Evolutionary conservation across 2,329 filamentous ascomycete genomes (phyloP).

Genomic region (Trichophaea hybrida): DNA sequence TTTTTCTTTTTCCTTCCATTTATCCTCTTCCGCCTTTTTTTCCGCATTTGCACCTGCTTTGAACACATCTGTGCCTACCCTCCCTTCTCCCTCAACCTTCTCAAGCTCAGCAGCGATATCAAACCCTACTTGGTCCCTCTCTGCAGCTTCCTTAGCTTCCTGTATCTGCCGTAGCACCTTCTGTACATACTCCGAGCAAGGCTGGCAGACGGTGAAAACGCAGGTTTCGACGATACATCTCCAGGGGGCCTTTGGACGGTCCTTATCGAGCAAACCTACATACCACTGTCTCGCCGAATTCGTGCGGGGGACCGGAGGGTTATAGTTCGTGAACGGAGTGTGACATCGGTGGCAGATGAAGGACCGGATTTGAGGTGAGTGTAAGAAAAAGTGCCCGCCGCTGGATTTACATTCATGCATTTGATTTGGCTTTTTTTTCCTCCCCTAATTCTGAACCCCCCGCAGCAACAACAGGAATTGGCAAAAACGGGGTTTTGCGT

Average conservation of each 20-base stretch:
- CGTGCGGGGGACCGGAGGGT: neutral
- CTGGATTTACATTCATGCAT: neutral
- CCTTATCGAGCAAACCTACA: neutral
- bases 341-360: slow-evolving; percentile 15
- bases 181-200: slow-evolving; percentile 8
- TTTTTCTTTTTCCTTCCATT: neutral
- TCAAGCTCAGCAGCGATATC: neutral
- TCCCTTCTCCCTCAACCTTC: neutral
- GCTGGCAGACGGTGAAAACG: slow-evolving; percentile 12
- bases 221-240: slow-evolving; percentile 17
- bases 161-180: slow-evolving; percentile 1
- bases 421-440: neutral
- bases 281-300: neutral
- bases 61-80: neutral
- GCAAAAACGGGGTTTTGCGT: too few species aligned
- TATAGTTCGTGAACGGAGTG: slow-evolving; percentile 8
- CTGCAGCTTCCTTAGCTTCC: neutral
- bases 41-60: neutral
- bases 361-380: slow-evolving; percentile 3
- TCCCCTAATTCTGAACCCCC: neutral
- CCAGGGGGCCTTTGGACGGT: slow-evolving; percentile 9
- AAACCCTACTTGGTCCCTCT: neutral
- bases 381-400: slow-evolving; percentile 19
- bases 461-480: too few species aligned
- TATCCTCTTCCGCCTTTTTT: neutral